Base-by-base conservation (phyloP, 441 rosid genomes). In the Manihot esculenta region DNA sequence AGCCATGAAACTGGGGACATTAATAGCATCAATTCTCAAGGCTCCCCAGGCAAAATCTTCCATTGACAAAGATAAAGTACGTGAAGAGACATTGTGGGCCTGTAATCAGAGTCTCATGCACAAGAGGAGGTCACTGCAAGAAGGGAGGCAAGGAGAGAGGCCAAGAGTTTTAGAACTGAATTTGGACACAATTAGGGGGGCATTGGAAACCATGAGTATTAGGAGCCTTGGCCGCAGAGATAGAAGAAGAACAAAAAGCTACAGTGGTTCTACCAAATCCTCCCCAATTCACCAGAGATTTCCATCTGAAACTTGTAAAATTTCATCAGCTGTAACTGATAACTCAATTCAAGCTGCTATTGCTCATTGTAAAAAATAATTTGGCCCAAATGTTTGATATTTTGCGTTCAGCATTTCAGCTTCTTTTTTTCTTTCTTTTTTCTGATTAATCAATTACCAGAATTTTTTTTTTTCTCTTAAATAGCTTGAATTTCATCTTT, bases 361-460 rank as follows among this genome's bases (percentile, higher is more conserved):
- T 68, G 80, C 82, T 73, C 80, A 81, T 48, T 81, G 84, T 61
- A 81, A 81, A 55, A 76, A 45, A 58, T 81, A 82, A 3, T 70
- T 62, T 7, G 51, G 55, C 18, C 74, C 59, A 26, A 8, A 41
- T 69, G 20, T 64, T 70, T 48, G 18, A 35, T 38, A 58, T 57
- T 71, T 35, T 33, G 38, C 38, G 3, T 33, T 33, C 38, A 33
- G 42, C 42, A 0, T 38, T 7, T 38, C 42, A 38, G 1, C 33
- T 30, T 30, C 33, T 30, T 4, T 30, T n/a, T n/a, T n/a, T n/a
- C n/a, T n/a, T n/a, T n/a, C n/a, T n/a, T n/a, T 30, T 4, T 30
- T 4, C 4, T 4, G 4, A 30, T 30, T 30, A 30, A 30, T 30
- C 33, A 30, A 30, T 30, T 30, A 4, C 33, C 33, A 1, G 33